Percentiles rank a stretch among this genome's conserved stretches.
These are phyloP conservation scores for Orbilia oligospora DNA, from an alignment of 2,329 filamentous ascomycete species.

Conservation along the genomic window DNA sequence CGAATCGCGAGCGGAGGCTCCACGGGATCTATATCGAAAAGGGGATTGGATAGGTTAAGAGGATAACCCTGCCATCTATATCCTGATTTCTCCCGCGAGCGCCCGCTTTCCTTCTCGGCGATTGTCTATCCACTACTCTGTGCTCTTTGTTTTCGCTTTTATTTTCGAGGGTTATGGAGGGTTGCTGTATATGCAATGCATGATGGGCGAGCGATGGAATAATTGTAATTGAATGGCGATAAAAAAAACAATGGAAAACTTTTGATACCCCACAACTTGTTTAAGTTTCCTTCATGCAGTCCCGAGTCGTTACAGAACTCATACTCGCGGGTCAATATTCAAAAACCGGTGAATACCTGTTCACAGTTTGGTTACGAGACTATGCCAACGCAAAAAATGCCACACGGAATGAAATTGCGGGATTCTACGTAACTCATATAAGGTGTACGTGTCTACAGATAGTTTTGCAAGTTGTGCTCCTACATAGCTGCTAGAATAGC, in stretches of 20 bases:
- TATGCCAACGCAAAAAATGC: background rate
- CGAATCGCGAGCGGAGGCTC: slow-evolving; percentile 7
- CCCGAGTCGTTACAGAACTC: no score
- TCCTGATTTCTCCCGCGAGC: background rate
- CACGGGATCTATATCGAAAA: background rate
- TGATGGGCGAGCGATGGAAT: background rate
- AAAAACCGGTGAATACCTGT: no score
- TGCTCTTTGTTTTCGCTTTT: background rate
- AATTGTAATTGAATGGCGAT: slow-evolving; percentile 15
- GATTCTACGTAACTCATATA: no score
- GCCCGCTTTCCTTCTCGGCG: background rate
- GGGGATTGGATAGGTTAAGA: slow-evolving; percentile 3
- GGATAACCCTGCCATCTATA: background rate
- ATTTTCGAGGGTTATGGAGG: background rate
- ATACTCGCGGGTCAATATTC: no score
- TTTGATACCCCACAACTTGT: slow-evolving; percentile 20
- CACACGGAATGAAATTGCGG: background rate
- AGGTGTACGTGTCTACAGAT: no score
- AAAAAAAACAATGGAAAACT: slow-evolving; percentile 33
- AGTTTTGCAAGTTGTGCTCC: no score
- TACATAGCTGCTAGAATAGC: no score
- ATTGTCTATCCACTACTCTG: background rate
- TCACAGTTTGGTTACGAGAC: no score
- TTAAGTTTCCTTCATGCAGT: background rate
- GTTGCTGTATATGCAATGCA: slow-evolving; percentile 5